Evolutionary conservation across 176 grass and related monocot genomes (phyloP), one percentile per base, ranked within the genome.

Genomic region (Sorghum bicolor): DNA sequence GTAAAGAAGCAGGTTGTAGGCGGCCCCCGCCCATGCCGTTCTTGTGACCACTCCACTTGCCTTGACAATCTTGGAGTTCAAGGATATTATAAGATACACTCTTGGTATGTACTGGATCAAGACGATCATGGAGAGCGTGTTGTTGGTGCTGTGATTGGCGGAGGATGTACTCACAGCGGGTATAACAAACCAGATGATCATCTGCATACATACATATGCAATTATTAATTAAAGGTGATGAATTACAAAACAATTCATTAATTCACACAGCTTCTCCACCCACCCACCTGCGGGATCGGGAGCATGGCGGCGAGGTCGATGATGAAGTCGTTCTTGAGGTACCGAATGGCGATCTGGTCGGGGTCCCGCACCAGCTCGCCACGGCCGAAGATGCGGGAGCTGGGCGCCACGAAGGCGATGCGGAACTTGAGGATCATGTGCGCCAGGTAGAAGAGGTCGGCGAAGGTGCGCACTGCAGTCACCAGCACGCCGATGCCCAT

Each of bases 401-500:
- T 95, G 7, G 96, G 96, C 4, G 93, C 96, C 19, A 98, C 87
- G 70, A 95, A 98, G 0, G 91, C 96, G 66, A 92, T 98, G 37
- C 91, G 89, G 80, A 98, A 98, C 85, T 98, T 98, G 79, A 98
- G 96, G 24, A 98, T 65, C 66, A 98, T 87, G 81, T 98, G 96
- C 0, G 73, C 87, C 34, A 98, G 82, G 84, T 98, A 98, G 74
- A 98, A 98, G 67, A 95, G 75, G 68, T 98, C 93, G 11, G 93
- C 89, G 67, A 98, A 12, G 31, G 91, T 98, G 50, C 96, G 85
- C 1, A 87, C 74, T 45, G 85, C 78, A 19, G 96, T 98, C 53
- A 98, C 82, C 44, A 43, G 32, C 26, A 90, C 74, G 47, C 89
- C 91, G 50, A 98, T 91, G 32, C 47, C 11, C 44, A 88, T 77